Evolutionary conservation across 306 rosid genomes (phyloP), one percentile per base, ranked within the genome.

Genomic region (Cucurbita ficifolia): DNA sequence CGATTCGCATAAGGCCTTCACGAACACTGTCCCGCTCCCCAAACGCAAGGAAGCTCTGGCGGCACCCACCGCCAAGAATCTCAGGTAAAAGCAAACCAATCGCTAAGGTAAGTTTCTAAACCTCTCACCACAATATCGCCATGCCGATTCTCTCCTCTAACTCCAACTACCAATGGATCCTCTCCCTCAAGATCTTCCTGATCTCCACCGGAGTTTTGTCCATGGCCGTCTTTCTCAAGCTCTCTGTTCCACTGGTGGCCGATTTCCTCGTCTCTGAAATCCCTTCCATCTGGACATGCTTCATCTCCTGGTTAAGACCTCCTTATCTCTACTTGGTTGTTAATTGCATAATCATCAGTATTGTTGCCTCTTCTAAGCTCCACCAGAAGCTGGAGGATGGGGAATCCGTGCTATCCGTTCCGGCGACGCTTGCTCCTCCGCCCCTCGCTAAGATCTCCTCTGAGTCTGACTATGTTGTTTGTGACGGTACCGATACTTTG

Each of bases 291-390:
- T 87, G 88, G 87, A 70, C 79, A 77, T 80, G 82, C 70, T 10
- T 85, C 17, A 75, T 86, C 74, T 76, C 89, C 0, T 88, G 94
- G 81, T 76, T 90, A 75, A 79, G 83, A 7, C 98, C 98, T 59
- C 98, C 95, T 2, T 94, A 94, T 43, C 94, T 94, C 56, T 90
- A 86, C 81, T 75, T 94, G 52, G 68, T 94, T 60, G 78, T 90
- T 77, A 90, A 94, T 76, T 80, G 78, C 82, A 94, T 94, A 84
- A 90, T 94, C 83, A 84, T 90, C 88, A 79, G 84, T 86, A 88
- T 94, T 82, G 80, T 90, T 51, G 92, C 88, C n/a, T 82, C 96
- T 48, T 88, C 96, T 36, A 94, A 86, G 78, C 81, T 88, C 76
- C 88, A 86, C 17, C 62, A 46, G 4, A 80, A 75, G 29, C 77